Conservation (phyloP, 495 filamentous ascomycete genomes). For the Penicillium mononematosum region DNA sequence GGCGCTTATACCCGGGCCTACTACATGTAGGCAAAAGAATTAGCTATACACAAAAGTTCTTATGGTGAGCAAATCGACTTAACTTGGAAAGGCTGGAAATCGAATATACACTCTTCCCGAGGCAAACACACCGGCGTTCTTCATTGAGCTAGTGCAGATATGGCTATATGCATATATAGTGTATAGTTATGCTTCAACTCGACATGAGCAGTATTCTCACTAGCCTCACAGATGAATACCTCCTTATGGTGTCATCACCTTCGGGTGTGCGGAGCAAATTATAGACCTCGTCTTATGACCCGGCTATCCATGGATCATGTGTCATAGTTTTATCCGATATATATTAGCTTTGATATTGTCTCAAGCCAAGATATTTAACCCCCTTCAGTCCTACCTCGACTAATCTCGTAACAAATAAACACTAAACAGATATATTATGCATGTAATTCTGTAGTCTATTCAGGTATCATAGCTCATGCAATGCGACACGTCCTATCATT, state of each 20-base stretch:
- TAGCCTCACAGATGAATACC: neutral
- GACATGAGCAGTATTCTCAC: neutral
- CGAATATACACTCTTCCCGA: too few relatives aligned
- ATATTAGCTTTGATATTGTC: neutral
- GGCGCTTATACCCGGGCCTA: neutral
- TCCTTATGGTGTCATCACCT: neutral
- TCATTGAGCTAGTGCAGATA: too few relatives aligned
- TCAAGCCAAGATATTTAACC: neutral
- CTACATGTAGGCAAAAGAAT: neutral
- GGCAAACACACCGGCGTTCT: too few relatives aligned
- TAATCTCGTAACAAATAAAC: neutral
- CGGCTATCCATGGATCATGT: neutral
- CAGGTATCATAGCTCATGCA: constrained; percentile 11
- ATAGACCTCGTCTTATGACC: neutral
- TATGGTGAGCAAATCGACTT: too few relatives aligned
- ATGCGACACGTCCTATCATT: constrained; percentile 13
- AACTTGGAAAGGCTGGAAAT: too few relatives aligned
- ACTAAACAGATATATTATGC: neutral
- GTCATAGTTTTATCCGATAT: neutral
- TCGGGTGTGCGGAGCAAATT: neutral
- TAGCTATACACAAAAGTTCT: neutral
- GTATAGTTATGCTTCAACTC: too few relatives aligned
- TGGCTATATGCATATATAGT: too few relatives aligned
- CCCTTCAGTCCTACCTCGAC: too few relatives aligned
- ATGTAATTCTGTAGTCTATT: neutral